Percentiles rank a stretch among this genome's conserved stretches.
Evolutionary conservation across 2,329 filamentous ascomycete species (phyloP).

Genomic region (Alternaria postmessia): DNA sequence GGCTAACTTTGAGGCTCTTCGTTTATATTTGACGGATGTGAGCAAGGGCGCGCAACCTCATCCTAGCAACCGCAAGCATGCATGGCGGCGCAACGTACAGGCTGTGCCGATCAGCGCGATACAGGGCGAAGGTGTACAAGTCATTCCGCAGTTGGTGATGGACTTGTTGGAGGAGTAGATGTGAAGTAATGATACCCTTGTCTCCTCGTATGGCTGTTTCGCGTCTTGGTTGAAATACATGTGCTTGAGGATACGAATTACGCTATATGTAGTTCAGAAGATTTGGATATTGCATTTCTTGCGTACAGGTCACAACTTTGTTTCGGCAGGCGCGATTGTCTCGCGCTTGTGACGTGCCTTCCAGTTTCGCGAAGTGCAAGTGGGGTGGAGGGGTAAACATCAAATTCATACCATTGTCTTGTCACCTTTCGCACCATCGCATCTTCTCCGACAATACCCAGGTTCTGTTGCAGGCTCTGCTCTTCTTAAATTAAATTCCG

Average conservation of each 20-base stretch:
- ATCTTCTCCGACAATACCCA: not conserved
- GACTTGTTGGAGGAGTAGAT: constrained; percentile 62
- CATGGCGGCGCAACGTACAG: constrained; percentile 63
- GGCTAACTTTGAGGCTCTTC: constrained; percentile 75
- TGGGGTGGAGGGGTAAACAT: constrained; percentile 11
- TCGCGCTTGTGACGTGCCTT: not conserved
- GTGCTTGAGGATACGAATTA: not conserved
- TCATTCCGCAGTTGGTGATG: constrained; percentile 76
- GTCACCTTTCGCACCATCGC: not conserved
- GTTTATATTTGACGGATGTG: constrained; percentile 74
- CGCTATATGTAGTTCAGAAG: not conserved
- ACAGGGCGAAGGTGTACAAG: constrained; percentile 80
- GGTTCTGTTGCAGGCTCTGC: not conserved
- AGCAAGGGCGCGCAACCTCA: constrained; percentile 70
- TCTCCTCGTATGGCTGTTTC: not conserved
- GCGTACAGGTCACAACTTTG: not conserved
- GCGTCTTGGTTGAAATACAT: not conserved
- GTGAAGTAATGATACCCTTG: constrained; percentile 15
- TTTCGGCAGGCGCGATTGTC: not conserved
- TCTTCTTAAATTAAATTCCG: not conserved
- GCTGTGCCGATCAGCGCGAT: constrained; percentile 92
- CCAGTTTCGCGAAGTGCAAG: not conserved
- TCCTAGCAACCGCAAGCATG: constrained; percentile 74
- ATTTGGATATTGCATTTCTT: not conserved
- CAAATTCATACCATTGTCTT: not conserved